A percentile compares a stretch with the other conserved stretches of the same genome.
These are phyloP conservation scores for Candida hungchunana DNA, from an alignment of 805 yeast genomes.

Conservation along the genomic window DNA sequence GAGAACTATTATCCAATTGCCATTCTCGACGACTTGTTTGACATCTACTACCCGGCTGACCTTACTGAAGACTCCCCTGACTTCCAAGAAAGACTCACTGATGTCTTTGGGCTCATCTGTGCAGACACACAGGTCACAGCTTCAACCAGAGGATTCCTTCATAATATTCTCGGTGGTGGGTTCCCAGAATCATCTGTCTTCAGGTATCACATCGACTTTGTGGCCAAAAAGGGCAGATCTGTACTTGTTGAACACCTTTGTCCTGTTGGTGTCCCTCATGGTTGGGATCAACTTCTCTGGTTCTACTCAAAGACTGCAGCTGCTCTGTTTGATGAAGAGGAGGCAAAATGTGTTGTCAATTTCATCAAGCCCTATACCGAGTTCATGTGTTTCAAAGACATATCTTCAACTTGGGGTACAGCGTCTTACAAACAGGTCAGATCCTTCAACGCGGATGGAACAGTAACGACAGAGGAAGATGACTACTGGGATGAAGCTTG, in stretches of 20 bases:
- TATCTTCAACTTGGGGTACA: slow-evolving; percentile 6
- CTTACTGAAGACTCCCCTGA: slow-evolving; percentile 13
- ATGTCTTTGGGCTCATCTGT: slow-evolving; percentile 31
- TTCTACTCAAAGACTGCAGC: slow-evolving; percentile 21
- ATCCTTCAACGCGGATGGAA: slow-evolving; percentile 9
- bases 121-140: slow-evolving; percentile 37
- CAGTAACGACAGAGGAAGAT: slow-evolving; percentile 6
- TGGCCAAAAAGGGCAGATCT: slow-evolving; percentile 12
- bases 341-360: not conserved
- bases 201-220: slow-evolving; percentile 26
- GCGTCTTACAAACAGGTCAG: slow-evolving; percentile 3
- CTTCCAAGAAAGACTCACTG: slow-evolving; percentile 15
- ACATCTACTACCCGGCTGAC: slow-evolving; percentile 23
- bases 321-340: slow-evolving; percentile 7
- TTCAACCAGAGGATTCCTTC: slow-evolving; percentile 32
- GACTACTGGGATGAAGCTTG: slow-evolving; percentile 9
- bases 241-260: slow-evolving; percentile 17
- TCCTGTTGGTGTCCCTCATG: slow-evolving; percentile 34
- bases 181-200: slow-evolving; percentile 25
- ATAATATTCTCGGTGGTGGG: slow-evolving; percentile 20
- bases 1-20: slow-evolving; percentile 33
- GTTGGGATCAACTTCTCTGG: slow-evolving; percentile 34
- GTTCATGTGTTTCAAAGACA: slow-evolving; percentile 4
- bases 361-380: slow-evolving; percentile 25
- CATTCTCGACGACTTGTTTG: slow-evolving; percentile 17